A percentile compares a stretch with the other conserved stretches of the same genome.
Conservation (phyloP, 148 eudicot species). For the Fallopia convolvulus region DNA sequence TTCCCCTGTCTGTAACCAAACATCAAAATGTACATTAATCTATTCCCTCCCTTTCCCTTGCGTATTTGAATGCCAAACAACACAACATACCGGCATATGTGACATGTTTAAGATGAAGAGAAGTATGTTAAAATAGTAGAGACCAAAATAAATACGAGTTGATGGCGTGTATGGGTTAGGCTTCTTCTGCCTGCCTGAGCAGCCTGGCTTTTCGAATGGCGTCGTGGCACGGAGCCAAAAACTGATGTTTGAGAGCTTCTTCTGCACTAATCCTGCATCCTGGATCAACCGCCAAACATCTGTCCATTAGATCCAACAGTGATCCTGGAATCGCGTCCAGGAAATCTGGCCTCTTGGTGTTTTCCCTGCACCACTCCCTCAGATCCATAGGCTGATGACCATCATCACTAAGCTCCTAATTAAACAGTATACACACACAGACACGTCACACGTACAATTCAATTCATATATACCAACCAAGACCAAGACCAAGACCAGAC, state of each 20-base stretch:
- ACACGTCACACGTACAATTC: too few relatives aligned
- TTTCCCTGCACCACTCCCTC: conserved; percentile 56
- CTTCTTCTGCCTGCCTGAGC: neutral
- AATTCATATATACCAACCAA: too few relatives aligned
- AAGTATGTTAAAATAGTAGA: too few relatives aligned
- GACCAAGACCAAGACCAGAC: too few relatives aligned
- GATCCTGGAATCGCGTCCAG: conserved; percentile 49
- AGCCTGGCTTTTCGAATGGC: neutral
- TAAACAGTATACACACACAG: neutral
- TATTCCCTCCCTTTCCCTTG: too few relatives aligned
- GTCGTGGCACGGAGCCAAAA: conserved; percentile 43
- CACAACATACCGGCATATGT: too few relatives aligned
- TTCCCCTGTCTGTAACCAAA: too few relatives aligned
- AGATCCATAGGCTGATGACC: conserved; percentile 37
- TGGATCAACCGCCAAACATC: conserved; percentile 79
- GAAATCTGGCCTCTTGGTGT: conserved; percentile 59
- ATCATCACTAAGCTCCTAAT: conserved; percentile 68
- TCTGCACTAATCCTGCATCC: conserved; percentile 77
- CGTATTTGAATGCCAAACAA: too few relatives aligned
- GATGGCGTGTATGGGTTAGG: neutral
- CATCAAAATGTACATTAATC: too few relatives aligned
- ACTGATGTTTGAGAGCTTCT: conserved; percentile 76
- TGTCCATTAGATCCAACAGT: conserved; percentile 74
- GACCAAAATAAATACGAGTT: too few relatives aligned
- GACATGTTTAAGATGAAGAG: too few relatives aligned